Percentiles rank a stretch among this genome's conserved stretches.
Conservation (phyloP, 2,329 filamentous ascomycete species). For the Neonectria coccinea region DNA sequence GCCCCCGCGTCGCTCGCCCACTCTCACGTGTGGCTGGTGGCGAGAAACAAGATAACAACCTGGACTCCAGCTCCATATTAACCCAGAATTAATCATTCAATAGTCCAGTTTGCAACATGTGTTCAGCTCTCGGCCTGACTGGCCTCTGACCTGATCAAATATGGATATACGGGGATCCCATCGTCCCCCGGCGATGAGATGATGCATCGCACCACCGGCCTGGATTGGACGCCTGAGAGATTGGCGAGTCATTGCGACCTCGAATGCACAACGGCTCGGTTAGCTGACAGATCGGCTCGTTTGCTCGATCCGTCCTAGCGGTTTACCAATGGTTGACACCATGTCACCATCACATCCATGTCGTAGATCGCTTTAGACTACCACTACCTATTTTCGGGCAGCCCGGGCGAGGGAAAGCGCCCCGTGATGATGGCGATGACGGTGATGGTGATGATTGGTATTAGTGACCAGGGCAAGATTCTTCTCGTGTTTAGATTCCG, state of each 20-base stretch:
- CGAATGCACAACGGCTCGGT: neutral
- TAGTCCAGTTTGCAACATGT: neutral
- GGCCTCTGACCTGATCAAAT: neutral
- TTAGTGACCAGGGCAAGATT: neutral
- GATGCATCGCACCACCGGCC: neutral
- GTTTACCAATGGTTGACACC: neutral
- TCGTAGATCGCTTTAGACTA: slow-evolving; percentile 2
- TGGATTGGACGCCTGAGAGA: neutral
- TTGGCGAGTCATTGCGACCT: neutral
- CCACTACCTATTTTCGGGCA: neutral
- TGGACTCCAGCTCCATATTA: neutral
- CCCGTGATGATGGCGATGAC: neutral
- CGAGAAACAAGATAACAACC: neutral
- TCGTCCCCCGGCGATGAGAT: neutral
- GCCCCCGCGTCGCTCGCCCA: too few species aligned
- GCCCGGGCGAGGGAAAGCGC: neutral
- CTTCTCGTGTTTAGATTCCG: neutral
- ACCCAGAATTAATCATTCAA: neutral
- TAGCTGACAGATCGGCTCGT: slow-evolving; percentile 1
- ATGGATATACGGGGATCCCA: neutral
- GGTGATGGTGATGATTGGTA: neutral
- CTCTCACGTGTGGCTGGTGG: neutral
- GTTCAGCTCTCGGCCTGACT: too few species aligned
- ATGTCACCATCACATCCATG: neutral
- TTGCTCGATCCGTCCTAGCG: slow-evolving; percentile 3